Evolutionary conservation across 345 rosid genomes (phyloP).

Genomic region (Pugionium dolabratum): DNA sequence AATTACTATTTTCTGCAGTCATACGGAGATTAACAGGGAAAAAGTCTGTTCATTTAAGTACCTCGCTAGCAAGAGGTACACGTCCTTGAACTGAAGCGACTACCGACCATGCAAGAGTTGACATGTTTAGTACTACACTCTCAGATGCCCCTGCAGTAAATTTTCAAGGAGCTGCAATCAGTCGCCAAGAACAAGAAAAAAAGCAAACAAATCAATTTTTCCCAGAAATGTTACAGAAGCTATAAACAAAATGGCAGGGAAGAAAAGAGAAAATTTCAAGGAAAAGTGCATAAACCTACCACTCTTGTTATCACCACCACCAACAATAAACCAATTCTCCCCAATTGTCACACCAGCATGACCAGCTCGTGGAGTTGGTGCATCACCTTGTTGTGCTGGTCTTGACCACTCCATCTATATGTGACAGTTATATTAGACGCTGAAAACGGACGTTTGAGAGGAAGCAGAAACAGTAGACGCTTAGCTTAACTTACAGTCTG

Average conservation of each 20-base stretch:
- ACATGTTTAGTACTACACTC: constrained; percentile 93
- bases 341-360: constrained; percentile 96
- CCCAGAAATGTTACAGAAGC: neutral
- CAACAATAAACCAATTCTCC: constrained; percentile 99
- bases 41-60: constrained; percentile 36
- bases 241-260: constrained; percentile 12
- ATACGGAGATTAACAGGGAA: constrained; percentile 4
- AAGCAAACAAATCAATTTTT: constrained; percentile 15
- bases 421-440: constrained; percentile 29
- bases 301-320: constrained; percentile 97
- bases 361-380: constrained; percentile 93
- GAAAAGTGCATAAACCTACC: constrained; percentile 53
- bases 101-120: constrained; percentile 90
- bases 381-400: constrained; percentile 89
- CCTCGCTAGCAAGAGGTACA: constrained; percentile 98
- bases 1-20: neutral
- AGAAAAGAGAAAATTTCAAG: constrained; percentile 11
- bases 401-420: constrained; percentile 97
- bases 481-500: constrained; percentile 74
- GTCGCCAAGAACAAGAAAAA: constrained; percentile 2
- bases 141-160: constrained; percentile 79
- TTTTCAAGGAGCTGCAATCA: constrained; percentile 13
- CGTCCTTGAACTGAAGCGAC: constrained; percentile 87
- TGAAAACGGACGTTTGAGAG: constrained; percentile 24
- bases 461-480: constrained; percentile 28